These are phyloP conservation scores for Boletus rubroflammeus DNA, from an alignment of 768 basidiomycete genomes.

Conservation along the genomic window DNA sequence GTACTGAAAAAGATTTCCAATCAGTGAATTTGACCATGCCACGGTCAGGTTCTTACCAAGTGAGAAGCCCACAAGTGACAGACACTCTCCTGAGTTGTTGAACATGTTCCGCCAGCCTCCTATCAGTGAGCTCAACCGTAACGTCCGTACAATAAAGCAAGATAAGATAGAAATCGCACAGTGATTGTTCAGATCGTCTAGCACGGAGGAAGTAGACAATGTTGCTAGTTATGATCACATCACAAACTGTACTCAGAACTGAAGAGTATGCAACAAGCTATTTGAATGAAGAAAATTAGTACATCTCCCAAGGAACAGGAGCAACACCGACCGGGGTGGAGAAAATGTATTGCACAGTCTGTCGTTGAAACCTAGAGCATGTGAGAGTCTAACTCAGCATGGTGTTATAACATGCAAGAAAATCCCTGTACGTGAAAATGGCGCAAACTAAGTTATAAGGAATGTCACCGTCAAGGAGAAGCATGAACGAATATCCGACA, in stretches of 20 bases:
- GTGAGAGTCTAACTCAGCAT: neutral
- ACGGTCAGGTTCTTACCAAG: neutral
- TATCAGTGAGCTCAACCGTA: neutral
- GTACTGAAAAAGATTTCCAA: neutral
- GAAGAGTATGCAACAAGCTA: conserved; percentile 1
- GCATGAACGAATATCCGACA: neutral
- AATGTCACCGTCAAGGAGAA: neutral
- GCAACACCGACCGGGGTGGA: neutral
- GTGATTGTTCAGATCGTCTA: neutral
- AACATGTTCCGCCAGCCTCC: neutral
- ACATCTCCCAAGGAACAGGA: neutral
- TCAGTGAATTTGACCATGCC: neutral
- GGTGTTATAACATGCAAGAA: neutral
- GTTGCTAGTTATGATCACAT: neutral
- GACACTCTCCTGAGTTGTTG: conserved; percentile 3
- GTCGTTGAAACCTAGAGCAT: neutral
- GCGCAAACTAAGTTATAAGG: neutral
- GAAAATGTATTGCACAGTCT: neutral
- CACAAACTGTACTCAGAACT: neutral
- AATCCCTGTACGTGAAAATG: neutral
- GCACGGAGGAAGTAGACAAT: conserved; percentile 4
- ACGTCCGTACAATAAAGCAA: neutral
- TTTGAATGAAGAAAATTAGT: neutral
- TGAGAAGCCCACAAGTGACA: conserved; percentile 2
- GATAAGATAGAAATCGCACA: neutral